phyloP scores from a whole-genome alignment of 176 grass and related monocot species.

The Ensete ventricosum region DNA sequence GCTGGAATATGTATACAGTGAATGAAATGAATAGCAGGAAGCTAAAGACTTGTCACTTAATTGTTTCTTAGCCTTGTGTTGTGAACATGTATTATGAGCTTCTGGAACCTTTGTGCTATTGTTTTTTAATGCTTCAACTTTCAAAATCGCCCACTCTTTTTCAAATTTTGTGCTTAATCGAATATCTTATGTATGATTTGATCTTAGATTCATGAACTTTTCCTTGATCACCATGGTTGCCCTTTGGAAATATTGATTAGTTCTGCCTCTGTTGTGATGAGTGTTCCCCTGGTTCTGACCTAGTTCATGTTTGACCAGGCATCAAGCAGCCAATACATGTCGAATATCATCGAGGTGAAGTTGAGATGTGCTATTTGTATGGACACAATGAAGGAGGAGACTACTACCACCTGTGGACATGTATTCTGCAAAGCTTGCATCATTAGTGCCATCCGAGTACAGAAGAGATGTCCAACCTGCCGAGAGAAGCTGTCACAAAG shows the following conservation, averaged over 20 bases:
- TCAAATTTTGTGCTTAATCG: no score
- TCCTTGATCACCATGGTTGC: no score
- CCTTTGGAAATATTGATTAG: no score
- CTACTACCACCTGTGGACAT: conserved; percentile 13
- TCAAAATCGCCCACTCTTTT: no score
- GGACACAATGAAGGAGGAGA: conserved; percentile 16
- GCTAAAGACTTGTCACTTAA: no score
- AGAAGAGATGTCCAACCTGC: conserved; percentile 14
- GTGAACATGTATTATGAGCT: no score
- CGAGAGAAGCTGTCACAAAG: not conserved
- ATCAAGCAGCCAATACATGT: not conserved
- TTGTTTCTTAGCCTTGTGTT: no score
- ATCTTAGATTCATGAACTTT: no score
- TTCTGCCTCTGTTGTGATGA: not conserved
- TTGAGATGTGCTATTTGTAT: conserved; percentile 18
- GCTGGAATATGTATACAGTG: not conserved
- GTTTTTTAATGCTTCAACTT: no score
- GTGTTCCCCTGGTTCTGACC: no score
- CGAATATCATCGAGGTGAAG: not conserved
- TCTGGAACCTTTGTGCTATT: no score
- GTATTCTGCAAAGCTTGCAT: conserved; percentile 20
- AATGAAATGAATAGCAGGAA: no score
- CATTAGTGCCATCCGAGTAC: not conserved
- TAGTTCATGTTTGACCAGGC: not conserved
- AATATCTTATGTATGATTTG: not conserved